Evolutionary conservation across 2,329 filamentous ascomycete species (phyloP).

Genomic region (Hypoxylon sp.): DNA sequence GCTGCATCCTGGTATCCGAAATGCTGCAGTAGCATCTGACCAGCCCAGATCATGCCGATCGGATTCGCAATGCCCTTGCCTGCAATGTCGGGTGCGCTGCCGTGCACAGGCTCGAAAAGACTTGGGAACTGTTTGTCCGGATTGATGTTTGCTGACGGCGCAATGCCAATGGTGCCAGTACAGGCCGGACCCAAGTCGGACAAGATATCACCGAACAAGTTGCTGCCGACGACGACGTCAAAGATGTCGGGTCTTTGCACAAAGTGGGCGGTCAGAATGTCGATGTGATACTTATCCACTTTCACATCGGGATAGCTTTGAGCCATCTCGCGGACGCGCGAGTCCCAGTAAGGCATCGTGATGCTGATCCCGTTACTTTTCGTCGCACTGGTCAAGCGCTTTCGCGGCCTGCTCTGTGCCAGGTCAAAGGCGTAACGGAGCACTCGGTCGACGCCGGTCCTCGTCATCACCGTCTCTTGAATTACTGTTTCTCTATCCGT

Average conservation of each 20-base stretch:
- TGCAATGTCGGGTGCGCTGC: slow-evolving; percentile 70
- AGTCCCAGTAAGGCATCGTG: slow-evolving; percentile 73
- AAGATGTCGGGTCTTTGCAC: slow-evolving; percentile 64
- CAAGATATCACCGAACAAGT: slow-evolving; percentile 68
- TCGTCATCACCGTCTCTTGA: slow-evolving; percentile 69
- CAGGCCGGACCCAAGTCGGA: slow-evolving; percentile 71
- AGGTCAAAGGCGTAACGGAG: slow-evolving; percentile 69
- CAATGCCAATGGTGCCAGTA: slow-evolving; percentile 72
- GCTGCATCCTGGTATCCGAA: slow-evolving; percentile 67
- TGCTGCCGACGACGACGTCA: slow-evolving; percentile 69
- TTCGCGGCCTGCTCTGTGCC: slow-evolving; percentile 62
- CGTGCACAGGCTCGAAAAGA: slow-evolving; percentile 72
- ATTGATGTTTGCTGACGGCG: slow-evolving; percentile 70
- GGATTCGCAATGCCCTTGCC: slow-evolving; percentile 71
- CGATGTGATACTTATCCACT: slow-evolving; percentile 70
- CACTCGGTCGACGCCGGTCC: slow-evolving; percentile 64
- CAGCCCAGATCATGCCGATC: slow-evolving; percentile 63
- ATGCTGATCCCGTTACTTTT: slow-evolving; percentile 71
- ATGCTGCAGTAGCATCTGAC: slow-evolving; percentile 65
- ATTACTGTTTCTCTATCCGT: slow-evolving; percentile 66
- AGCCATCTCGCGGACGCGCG: slow-evolving; percentile 62
- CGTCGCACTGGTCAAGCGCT: slow-evolving; percentile 69
- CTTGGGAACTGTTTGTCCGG: slow-evolving; percentile 66
- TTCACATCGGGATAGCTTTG: slow-evolving; percentile 64
- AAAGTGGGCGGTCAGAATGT: slow-evolving; percentile 70